phyloP scores from a whole-genome alignment of 1,139 yeast species.

The Meyerozyma sp. region DNA sequence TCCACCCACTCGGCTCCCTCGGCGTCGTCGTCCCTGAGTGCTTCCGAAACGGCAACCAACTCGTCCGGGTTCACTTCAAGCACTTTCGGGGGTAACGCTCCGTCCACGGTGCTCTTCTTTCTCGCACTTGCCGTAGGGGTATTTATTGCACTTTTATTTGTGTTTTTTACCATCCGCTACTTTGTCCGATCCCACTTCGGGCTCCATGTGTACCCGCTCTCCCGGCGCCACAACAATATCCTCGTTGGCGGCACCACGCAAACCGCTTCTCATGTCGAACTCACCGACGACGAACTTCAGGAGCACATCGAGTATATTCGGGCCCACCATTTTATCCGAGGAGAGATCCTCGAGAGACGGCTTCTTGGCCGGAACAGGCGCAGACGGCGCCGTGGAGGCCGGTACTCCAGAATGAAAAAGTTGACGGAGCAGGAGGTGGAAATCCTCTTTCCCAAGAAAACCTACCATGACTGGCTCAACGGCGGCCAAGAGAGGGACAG shows the following conservation, averaged over 20 bases:
- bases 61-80: neutral
- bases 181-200: constrained; percentile 54
- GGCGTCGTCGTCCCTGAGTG: neutral
- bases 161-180: constrained; percentile 56
- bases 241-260: constrained; percentile 4
- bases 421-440: constrained; percentile 60
- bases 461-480: constrained; percentile 57
- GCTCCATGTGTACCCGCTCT: constrained; percentile 41
- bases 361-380: constrained; percentile 17
- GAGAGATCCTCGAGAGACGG: constrained; percentile 27
- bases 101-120: constrained; percentile 58
- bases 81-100: constrained; percentile 38
- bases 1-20: too few relatives aligned
- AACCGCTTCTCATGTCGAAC: constrained; percentile 1
- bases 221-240: constrained; percentile 13
- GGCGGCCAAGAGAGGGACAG: constrained; percentile 47
- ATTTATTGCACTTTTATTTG: constrained; percentile 46
- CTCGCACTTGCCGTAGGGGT: constrained; percentile 62
- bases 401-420: constrained; percentile 46
- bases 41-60: neutral
- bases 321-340: constrained; percentile 25
- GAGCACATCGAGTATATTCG: constrained; percentile 33
- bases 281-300: constrained; percentile 23
- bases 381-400: constrained; percentile 31
- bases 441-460: constrained; percentile 57